Evolutionary conservation across 257 asterid species (phyloP).

Genomic region (Solanum chiquidenum): DNA sequence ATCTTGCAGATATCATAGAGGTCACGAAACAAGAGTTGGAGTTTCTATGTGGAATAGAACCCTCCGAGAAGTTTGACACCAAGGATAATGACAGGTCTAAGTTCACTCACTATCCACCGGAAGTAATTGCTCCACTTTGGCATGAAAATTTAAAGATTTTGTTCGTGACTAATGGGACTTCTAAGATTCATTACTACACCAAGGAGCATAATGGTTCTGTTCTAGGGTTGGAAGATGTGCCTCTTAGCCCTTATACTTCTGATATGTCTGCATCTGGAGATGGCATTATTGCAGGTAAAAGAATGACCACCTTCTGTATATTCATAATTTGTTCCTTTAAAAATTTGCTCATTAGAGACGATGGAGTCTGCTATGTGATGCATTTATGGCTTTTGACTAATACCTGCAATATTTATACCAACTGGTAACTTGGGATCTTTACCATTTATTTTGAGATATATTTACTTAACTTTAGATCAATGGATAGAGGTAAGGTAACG

Average conservation of each 20-base stretch:
- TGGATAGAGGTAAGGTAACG: background rate
- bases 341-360: background rate
- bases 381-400: background rate
- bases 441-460: background rate
- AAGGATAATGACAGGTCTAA: constrained; percentile 56
- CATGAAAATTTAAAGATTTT: constrained; percentile 75
- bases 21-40: constrained; percentile 93
- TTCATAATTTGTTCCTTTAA: background rate
- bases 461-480: background rate
- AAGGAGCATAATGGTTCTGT: constrained; percentile 65
- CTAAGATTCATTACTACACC: constrained; percentile 90
- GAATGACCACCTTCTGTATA: constrained; percentile 3
- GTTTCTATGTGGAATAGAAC: constrained; percentile 69
- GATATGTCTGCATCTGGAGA: constrained; percentile 96
- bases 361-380: background rate
- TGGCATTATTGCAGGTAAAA: constrained; percentile 83
- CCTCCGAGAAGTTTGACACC: constrained; percentile 58
- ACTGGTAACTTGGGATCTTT: background rate
- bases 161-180: constrained; percentile 91
- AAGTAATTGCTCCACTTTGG: constrained; percentile 70
- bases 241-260: constrained; percentile 74
- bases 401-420: background rate
- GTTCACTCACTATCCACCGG: constrained; percentile 71
- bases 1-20: constrained; percentile 70
- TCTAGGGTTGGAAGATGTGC: constrained; percentile 88